Percentiles rank a stretch among this genome's conserved stretches.
phyloP scores from a whole-genome alignment of 306 rosid species.

The Fragaria iinumae region DNA sequence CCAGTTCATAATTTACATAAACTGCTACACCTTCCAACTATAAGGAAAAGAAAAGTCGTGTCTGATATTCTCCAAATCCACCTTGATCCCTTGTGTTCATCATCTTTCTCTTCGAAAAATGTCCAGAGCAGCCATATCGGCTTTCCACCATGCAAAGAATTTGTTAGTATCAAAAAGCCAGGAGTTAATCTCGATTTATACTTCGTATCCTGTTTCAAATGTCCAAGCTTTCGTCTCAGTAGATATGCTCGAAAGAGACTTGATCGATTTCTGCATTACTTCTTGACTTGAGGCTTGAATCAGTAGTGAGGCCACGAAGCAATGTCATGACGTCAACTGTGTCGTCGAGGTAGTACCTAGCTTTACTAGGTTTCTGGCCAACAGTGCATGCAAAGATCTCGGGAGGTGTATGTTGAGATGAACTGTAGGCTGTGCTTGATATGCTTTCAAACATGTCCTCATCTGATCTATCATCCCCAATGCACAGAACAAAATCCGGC shows the following conservation, averaged over 20 bases:
- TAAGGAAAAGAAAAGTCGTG: not conserved
- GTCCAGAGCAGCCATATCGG: constrained; percentile 9
- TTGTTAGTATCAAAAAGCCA: constrained; percentile 21
- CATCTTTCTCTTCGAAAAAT: constrained; percentile 8
- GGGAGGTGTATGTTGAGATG: constrained; percentile 37
- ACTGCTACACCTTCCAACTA: not conserved
- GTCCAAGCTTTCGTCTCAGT: constrained; percentile 26
- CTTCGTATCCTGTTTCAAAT: not conserved
- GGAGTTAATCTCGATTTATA: constrained; percentile 10
- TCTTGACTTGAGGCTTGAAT: constrained; percentile 34
- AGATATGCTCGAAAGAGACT: constrained; percentile 34
- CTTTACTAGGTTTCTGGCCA: constrained; percentile 87
- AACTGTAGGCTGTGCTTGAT: constrained; percentile 34
- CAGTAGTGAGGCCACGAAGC: constrained; percentile 51
- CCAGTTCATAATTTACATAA: constrained; percentile 26
- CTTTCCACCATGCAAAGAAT: constrained; percentile 25
- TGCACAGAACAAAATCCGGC: constrained; percentile 73
- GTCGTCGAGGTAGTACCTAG: constrained; percentile 73
- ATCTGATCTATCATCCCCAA: constrained; percentile 79
- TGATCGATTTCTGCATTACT: constrained; percentile 24
- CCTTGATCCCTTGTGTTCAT: constrained; percentile 18
- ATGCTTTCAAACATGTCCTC: constrained; percentile 93
- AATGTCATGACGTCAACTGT: constrained; percentile 48
- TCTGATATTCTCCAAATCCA: constrained; percentile 8
- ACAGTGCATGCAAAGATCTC: constrained; percentile 84